Base-by-base conservation (phyloP, 345 rosid species). In the Sapria himalayana region DNA sequence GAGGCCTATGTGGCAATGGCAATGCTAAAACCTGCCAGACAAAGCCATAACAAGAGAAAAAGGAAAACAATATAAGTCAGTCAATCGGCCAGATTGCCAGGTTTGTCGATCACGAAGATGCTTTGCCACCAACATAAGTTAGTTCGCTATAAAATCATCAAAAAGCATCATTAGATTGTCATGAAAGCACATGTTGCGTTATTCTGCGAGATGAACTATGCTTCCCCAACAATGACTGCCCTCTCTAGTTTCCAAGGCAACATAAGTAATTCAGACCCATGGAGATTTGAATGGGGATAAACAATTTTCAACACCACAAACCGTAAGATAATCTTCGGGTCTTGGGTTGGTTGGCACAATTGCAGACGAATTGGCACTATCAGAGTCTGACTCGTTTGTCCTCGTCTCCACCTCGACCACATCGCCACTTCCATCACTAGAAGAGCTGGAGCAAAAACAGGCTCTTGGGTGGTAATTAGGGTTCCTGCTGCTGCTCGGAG, bases 291-390 rank as follows among this genome's bases (percentile, higher is more conserved):
- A 7, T 6, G 1, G 41, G 41, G 27, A 40, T 7, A 3, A 25
- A 3, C 27, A 25, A 4, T 8, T 25, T 36, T 39, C 22, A 16
- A 10, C 19, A 47, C 77, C 16, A 41, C n/a, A n/a, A n/a, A 91
- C 99, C 81, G 81, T 71, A 38, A 74, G 66, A 57, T 76, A 91
- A 65, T 91, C 99, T 51, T 91, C 95, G 0, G 77, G 95, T 19
- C 80, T 66, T 22, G 92, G 92, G 25, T 58, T 52, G 18, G 89
- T 71, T 1, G 93, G 53, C 23, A 91, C 84, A 23, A 91, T 80
- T 20, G 96, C 96, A 1, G 93, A 80, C 2, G 84, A 72, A 17
- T 65, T 59, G 52, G 75, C 77, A n/a, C 66, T 8, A 15, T 69
- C 91, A 5, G 70, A 45, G 9, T 52, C 81, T 3, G 71, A 39